These are phyloP conservation scores for Colletotrichum destructivum DNA, from an alignment of 2,329 filamentous ascomycete genomes.

Conservation along the genomic window DNA sequence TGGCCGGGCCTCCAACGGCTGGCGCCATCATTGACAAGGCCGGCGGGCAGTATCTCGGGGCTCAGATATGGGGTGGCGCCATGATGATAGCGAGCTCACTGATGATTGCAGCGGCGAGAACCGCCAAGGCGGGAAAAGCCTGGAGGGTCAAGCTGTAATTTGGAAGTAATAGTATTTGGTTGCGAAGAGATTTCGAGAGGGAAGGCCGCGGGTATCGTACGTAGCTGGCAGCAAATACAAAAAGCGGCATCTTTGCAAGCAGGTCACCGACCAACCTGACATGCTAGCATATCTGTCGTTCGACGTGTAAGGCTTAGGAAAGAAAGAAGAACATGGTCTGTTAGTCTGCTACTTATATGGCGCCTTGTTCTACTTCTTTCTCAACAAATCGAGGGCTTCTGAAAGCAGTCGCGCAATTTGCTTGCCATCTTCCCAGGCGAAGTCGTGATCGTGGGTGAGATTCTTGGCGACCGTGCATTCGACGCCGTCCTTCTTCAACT, in stretches of 20 bases:
- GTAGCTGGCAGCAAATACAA: neutral
- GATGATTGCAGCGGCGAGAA: constrained; percentile 52
- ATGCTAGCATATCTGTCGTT: neutral
- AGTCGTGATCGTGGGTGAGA: constrained; percentile 73
- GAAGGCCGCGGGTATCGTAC: neutral
- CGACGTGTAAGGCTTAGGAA: neutral
- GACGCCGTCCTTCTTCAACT: constrained; percentile 59
- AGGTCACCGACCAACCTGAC: neutral
- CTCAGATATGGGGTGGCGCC: constrained; percentile 63
- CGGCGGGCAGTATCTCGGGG: constrained; percentile 57
- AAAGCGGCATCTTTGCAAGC: constrained; percentile 29
- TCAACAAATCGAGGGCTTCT: constrained; percentile 44
- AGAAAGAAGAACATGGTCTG: neutral
- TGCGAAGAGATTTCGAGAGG: neutral
- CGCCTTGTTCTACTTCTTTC: constrained; percentile 4
- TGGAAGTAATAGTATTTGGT: neutral
- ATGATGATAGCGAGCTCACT: constrained; percentile 55
- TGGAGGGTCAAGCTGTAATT: constrained; percentile 54
- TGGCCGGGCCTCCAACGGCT: constrained; percentile 61
- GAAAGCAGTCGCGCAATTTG: constrained; percentile 67
- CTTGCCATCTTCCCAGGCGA: constrained; percentile 72
- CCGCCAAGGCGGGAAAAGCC: constrained; percentile 54
- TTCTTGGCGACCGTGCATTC: constrained; percentile 54
- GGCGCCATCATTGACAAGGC: constrained; percentile 61
- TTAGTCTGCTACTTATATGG: neutral